Base-by-base conservation (phyloP, 352 stramenopile species). In the Stephanocyclus meneghinianus region DNA sequence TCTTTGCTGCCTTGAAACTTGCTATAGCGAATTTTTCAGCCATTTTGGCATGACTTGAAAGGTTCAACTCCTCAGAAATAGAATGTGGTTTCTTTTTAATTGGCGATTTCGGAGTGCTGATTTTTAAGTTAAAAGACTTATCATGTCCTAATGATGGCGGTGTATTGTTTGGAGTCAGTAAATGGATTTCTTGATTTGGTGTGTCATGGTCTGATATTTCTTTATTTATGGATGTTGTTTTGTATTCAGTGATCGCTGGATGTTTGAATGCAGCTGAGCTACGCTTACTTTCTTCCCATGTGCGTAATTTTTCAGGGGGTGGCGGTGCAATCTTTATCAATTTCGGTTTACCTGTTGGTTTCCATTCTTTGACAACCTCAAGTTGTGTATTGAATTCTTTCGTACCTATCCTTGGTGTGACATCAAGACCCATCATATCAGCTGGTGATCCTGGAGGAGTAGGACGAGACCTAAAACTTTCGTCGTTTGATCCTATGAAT, bases 1-100 rank as follows among this genome's bases (percentile, higher is more conserved):
- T 86, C 18, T 83, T 66, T 7, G 81, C 81, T 55, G 87, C 87
- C 10, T 85, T 87, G 29, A 77, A 87, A 66, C 80, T 91, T 29
- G 87, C 87, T 15, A 87, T 78, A 10, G 81, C 85, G 55, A 92
- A 74, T 57, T 88, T 91, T 64, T 91, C 84, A 11, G 85, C 87
- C 74, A 91, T 86, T 65, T 73, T 77, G 30, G 71, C 78, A 42
- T 87, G 73, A 67, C 73, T 78, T 21, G 45, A 42, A 15, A 86
- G 70, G 47, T 85, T 71, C 13, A 85, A 69, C 51, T 86, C 78
- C 30, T 86, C 78, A 35, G 68, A 51, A 11, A 86, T 62, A 11
- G 78, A 77, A 26, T 78, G 53, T 55, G 62, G 53, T n/a, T 78
- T 68, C 73, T 76, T 85, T 26, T 80, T 86, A 45, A 21, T 61